phyloP scores from a whole-genome alignment of 202 grass and related monocot species.

The Carex arenaria region DNA sequence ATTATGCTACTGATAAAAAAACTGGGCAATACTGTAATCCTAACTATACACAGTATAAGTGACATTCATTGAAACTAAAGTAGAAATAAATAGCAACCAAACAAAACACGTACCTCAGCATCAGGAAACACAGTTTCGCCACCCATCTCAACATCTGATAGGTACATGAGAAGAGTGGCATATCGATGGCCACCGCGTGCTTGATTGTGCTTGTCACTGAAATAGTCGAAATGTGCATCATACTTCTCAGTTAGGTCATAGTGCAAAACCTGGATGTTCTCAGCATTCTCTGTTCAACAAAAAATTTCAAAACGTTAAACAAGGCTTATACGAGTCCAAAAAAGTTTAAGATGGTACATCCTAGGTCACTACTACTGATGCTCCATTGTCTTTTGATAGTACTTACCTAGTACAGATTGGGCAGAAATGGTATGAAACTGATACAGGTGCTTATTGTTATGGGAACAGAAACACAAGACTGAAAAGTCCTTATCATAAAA shows the following conservation, averaged over 20 bases:
- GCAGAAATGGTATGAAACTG: not conserved
- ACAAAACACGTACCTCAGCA: conserved; percentile 41
- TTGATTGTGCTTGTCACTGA: conserved; percentile 50
- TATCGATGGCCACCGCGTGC: conserved; percentile 57
- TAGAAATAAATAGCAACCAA: not conserved
- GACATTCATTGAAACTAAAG: too few species aligned
- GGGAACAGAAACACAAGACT: not conserved
- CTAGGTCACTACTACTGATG: not conserved
- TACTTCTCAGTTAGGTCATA: conserved; percentile 71
- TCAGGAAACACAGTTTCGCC: conserved; percentile 79
- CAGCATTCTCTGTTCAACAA: conserved; percentile 53
- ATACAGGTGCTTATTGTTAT: not conserved
- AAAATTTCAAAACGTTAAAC: not conserved
- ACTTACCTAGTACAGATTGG: not conserved
- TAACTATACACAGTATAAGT: not conserved
- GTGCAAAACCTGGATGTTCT: conserved; percentile 56
- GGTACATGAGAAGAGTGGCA: conserved; percentile 74
- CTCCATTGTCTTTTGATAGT: not conserved
- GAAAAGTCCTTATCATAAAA: not conserved
- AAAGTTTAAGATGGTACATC: not conserved
- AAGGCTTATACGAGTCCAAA: not conserved
- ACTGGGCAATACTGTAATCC: not conserved
- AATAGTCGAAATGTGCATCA: conserved; percentile 82
- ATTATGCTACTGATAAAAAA: too few species aligned
- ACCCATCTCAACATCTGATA: conserved; percentile 60